Evolutionary conservation across 2,329 filamentous ascomycete genomes (phyloP).

Genomic region (Aspergillus sp.): DNA sequence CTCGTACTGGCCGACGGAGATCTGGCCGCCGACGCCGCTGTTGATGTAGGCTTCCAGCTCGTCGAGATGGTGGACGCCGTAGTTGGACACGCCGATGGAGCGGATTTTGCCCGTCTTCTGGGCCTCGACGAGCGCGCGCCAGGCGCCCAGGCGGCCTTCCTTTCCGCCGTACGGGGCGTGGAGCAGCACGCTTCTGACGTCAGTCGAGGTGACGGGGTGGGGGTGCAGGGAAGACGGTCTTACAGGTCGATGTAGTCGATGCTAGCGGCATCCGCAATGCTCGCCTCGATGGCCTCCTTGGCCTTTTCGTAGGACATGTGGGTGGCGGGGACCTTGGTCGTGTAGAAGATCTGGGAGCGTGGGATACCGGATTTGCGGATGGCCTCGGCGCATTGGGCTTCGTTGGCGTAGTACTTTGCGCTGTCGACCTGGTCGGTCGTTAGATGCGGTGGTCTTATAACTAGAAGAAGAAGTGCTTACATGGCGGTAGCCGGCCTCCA

Average conservation of each 20-base stretch:
- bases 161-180: constrained; percentile 41
- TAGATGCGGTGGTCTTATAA: background rate
- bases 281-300: constrained; percentile 62
- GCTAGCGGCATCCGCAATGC: constrained; percentile 60
- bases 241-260: constrained; percentile 67
- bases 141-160: constrained; percentile 38
- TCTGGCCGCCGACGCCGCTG: constrained; percentile 56
- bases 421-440: constrained; percentile 51
- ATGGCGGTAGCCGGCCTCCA: constrained; percentile 58
- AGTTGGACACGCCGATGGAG: constrained; percentile 44
- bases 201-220: background rate
- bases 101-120: constrained; percentile 39
- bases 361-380: constrained; percentile 53
- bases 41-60: constrained; percentile 42
- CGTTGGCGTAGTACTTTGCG: constrained; percentile 59
- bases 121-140: constrained; percentile 42
- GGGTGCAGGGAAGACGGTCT: background rate
- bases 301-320: constrained; percentile 63
- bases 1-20: constrained; percentile 86
- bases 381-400: constrained; percentile 53
- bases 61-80: constrained; percentile 39
- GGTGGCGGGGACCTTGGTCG: constrained; percentile 57
- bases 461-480: constrained; percentile 30
- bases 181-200: constrained; percentile 33
- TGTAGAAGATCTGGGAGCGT: constrained; percentile 61